A percentile compares a stretch with the other conserved stretches of the same genome.
phyloP scores from a whole-genome alignment of 2,329 filamentous ascomycete species.

The Thermoascus crustaceus region DNA sequence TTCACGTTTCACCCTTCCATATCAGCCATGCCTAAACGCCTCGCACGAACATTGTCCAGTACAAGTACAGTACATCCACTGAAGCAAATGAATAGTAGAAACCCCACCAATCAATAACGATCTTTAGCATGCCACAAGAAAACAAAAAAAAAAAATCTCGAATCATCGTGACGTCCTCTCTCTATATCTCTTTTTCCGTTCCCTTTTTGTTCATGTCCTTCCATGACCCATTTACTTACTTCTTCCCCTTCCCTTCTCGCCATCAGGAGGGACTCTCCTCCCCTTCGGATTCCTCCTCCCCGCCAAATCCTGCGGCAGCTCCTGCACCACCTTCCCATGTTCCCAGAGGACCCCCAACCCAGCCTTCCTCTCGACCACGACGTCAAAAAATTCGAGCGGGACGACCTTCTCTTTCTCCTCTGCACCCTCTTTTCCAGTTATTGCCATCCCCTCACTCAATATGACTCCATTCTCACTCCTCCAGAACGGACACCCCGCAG shows the following conservation, averaged over 20 bases:
- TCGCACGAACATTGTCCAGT: too few relatives aligned
- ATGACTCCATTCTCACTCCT: constrained; percentile 70
- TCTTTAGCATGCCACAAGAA: too few relatives aligned
- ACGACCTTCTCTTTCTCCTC: constrained; percentile 51
- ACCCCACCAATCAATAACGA: too few relatives aligned
- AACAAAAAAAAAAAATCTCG: too few relatives aligned
- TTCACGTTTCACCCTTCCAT: too few relatives aligned
- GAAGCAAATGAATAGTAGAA: too few relatives aligned
- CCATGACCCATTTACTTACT: too few relatives aligned
- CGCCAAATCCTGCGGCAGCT: constrained; percentile 35
- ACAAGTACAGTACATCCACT: too few relatives aligned
- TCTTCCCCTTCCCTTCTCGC: constrained; percentile 1
- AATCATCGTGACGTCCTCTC: too few relatives aligned
- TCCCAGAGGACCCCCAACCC: constrained; percentile 63
- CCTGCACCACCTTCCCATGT: constrained; percentile 46
- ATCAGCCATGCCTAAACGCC: too few relatives aligned
- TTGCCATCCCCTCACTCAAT: constrained; percentile 49
- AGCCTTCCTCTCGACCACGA: constrained; percentile 64
- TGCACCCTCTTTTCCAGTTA: constrained; percentile 39
- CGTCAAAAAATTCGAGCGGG: constrained; percentile 59
- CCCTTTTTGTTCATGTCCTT: constrained; percentile 17
- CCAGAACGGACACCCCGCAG: constrained; percentile 62
- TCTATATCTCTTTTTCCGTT: constrained; percentile 12
- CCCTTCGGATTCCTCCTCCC: constrained; percentile 29
- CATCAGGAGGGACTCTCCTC: constrained; percentile 13